phyloP scores from a whole-genome alignment of 495 filamentous ascomycete species.

The Hypoxylon intermedium region DNA sequence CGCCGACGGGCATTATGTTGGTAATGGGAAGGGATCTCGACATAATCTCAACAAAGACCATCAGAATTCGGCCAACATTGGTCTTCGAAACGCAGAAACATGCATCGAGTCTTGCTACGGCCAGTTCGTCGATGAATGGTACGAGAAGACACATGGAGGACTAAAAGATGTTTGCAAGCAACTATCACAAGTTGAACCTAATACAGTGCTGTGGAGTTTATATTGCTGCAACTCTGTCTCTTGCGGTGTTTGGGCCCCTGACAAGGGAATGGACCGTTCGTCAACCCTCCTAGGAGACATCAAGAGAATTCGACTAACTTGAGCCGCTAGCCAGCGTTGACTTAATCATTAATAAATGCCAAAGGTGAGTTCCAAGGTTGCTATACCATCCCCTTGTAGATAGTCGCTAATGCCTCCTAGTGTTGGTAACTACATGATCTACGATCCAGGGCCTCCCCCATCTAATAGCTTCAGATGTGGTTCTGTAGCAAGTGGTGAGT shows the following conservation, averaged over 20 bases:
- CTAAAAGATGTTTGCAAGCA: constrained; percentile 35
- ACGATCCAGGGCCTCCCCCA: constrained; percentile 50
- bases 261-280: constrained; percentile 53
- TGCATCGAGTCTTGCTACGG: constrained; percentile 37
- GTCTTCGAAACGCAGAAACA: constrained; percentile 23
- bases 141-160: background rate
- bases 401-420: constrained; percentile 29
- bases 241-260: constrained; percentile 51
- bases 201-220: constrained; percentile 46
- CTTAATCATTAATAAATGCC: constrained; percentile 56
- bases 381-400: background rate
- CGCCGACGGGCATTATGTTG: background rate
- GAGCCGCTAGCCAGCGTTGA: constrained; percentile 49
- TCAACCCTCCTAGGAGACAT: constrained; percentile 23
- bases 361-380: constrained; percentile 46
- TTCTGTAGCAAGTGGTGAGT: constrained; percentile 11
- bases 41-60: background rate
- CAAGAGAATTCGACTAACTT: constrained; percentile 35
- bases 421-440: constrained; percentile 46
- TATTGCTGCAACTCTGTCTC: constrained; percentile 56
- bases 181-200: constrained; percentile 27
- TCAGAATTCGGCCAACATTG: constrained; percentile 11
- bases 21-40: background rate
- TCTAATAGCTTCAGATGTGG: constrained; percentile 20
- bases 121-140: constrained; percentile 31